These are phyloP conservation scores for Fusarium sp. DNA, from an alignment of 2,329 filamentous ascomycete genomes.

Conservation along the genomic window DNA sequence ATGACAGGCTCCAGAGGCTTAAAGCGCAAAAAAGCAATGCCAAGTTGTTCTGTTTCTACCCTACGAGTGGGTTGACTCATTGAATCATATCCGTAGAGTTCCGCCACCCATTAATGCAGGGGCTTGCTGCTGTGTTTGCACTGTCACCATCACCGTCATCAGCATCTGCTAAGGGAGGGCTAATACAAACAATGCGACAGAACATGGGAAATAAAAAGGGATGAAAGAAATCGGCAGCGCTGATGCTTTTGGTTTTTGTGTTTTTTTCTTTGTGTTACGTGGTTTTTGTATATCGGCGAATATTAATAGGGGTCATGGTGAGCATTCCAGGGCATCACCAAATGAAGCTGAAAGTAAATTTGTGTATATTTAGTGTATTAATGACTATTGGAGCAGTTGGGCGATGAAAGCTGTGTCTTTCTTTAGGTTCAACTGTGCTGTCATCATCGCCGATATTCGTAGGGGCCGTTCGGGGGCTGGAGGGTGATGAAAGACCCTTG, in stretches of 20 bases:
- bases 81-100: constrained; percentile 24
- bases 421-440: constrained; percentile 3
- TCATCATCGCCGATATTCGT: constrained; percentile 7
- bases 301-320: constrained; percentile 18
- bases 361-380: constrained; percentile 12
- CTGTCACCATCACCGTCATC: constrained; percentile 26
- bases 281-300: background rate
- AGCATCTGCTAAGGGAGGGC: background rate
- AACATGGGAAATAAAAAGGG: constrained; percentile 4
- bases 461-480: constrained; percentile 23
- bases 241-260: background rate
- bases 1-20: background rate
- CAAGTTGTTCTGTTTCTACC: constrained; percentile 13
- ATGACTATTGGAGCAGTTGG: constrained; percentile 5
- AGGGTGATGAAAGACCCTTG: constrained; percentile 14
- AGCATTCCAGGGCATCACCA: constrained; percentile 17
- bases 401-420: constrained; percentile 4
- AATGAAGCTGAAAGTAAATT: constrained; percentile 28
- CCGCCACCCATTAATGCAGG: constrained; percentile 37
- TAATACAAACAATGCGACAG: background rate
- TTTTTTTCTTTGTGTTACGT: background rate
- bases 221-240: background rate
- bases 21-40: constrained; percentile 17
- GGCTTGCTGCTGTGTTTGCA: constrained; percentile 6
- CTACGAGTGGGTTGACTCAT: constrained; percentile 8